These are phyloP conservation scores for Trapa incisa DNA, from an alignment of 345 rosid genomes.

Conservation along the genomic window DNA sequence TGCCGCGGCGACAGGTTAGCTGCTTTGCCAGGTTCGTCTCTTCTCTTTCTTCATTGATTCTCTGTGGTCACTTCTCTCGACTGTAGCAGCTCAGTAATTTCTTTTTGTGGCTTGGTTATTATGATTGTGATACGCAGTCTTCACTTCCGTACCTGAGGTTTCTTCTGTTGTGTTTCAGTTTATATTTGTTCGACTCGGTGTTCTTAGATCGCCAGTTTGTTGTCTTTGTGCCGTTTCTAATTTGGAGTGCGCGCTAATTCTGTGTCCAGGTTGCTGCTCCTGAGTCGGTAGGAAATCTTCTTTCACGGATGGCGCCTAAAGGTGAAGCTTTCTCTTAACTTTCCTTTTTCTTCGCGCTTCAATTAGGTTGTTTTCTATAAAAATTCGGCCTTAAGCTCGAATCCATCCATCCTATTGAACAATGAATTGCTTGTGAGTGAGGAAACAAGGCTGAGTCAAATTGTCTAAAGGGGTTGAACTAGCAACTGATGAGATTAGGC, in stretches of 20 bases:
- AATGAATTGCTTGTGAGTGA: not conserved
- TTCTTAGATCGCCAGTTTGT: not conserved
- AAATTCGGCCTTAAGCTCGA: not conserved
- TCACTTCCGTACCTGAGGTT: not conserved
- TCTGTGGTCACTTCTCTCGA: not conserved
- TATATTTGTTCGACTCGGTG: not conserved
- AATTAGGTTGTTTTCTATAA: not conserved
- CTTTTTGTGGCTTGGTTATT: not conserved
- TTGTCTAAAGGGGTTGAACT: not conserved
- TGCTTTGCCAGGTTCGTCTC: not conserved
- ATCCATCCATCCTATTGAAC: not conserved
- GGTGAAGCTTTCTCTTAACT: conserved; percentile 10
- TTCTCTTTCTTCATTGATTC: not conserved
- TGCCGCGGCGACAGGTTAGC: not conserved
- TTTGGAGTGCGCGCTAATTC: not conserved
- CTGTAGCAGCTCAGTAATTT: not conserved
- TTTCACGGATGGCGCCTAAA: conserved; percentile 29
- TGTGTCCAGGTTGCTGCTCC: not conserved
- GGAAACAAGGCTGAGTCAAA: not conserved
- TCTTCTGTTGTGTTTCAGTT: not conserved
- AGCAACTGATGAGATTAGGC: not conserved
- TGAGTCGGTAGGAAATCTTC: conserved; percentile 1
- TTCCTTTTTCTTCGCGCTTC: not conserved
- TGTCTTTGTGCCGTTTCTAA: no score
- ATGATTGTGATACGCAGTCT: not conserved